Evolutionary conservation across 2,329 filamentous ascomycete species (phyloP).

Genomic region (Fusarium citri): DNA sequence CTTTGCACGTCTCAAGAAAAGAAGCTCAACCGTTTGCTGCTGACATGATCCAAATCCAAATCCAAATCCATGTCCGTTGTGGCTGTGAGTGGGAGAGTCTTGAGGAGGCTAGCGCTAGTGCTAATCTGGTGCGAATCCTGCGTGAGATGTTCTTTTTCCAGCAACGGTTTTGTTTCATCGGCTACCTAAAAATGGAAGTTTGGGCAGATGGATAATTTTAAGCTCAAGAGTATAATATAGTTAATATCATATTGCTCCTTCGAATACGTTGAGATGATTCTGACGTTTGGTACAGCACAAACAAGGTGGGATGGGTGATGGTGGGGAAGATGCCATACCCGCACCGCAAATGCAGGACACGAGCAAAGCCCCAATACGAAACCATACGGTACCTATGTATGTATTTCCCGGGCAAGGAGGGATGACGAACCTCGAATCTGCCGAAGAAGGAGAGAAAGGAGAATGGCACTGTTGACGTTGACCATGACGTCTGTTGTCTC

Average conservation of each 20-base stretch:
- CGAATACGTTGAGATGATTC: neutral
- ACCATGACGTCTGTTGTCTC: neutral
- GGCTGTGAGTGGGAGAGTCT: slow-evolving; percentile 4
- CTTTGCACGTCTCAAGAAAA: neutral
- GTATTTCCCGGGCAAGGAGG: neutral
- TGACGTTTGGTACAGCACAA: neutral
- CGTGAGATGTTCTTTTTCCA: neutral
- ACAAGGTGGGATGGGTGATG: slow-evolving; percentile 6
- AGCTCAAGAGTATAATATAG: neutral
- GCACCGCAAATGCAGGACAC: slow-evolving; percentile 1
- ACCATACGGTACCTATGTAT: no score
- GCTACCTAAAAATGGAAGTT: neutral
- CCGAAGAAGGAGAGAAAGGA: neutral
- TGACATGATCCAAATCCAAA: slow-evolving; percentile 6
- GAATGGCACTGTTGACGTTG: neutral
- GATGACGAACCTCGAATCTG: slow-evolving; percentile 7
- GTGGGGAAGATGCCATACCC: slow-evolving; percentile 3
- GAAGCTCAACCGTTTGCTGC: neutral
- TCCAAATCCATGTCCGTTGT: slow-evolving; percentile 7
- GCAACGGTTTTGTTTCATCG: neutral
- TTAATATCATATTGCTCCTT: no score
- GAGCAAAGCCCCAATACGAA: slow-evolving; percentile 9
- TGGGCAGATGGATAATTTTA: no score
- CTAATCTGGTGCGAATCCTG: neutral
- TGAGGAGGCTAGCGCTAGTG: neutral